Percentiles rank a stretch among this genome's conserved stretches.
These are phyloP conservation scores for Fusarium concolor DNA, from an alignment of 2,329 filamentous ascomycete species.

Conservation along the genomic window DNA sequence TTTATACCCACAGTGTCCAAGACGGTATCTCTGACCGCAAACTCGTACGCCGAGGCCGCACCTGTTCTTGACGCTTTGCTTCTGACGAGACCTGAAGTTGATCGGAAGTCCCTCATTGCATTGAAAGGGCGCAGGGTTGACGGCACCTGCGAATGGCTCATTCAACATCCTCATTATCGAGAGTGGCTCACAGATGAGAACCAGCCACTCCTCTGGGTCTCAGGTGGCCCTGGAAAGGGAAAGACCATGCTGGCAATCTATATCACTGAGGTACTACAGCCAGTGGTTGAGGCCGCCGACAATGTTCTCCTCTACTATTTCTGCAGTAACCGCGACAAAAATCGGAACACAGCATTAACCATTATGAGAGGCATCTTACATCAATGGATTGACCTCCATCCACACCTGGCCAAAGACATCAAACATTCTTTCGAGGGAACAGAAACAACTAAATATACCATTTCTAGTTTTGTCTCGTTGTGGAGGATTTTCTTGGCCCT, in stretches of 20 bases:
- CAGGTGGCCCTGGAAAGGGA: neutral
- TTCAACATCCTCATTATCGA: neutral
- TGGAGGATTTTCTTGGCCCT: conserved; percentile 1
- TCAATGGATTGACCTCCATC: neutral
- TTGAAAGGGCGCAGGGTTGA: conserved; percentile 4
- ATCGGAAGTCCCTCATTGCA: neutral
- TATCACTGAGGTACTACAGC: neutral
- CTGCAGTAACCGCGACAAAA: conserved; percentile 8
- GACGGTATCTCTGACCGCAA: neutral
- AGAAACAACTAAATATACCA: conserved; percentile 3
- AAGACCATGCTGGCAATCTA: conserved; percentile 8
- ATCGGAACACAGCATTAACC: neutral
- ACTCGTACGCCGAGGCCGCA: neutral
- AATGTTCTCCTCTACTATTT: conserved; percentile 3
- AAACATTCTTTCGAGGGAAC: neutral
- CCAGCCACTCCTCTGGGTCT: neutral
- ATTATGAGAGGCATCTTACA: conserved; percentile 5
- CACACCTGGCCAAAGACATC: neutral
- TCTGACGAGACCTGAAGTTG: conserved; percentile 3
- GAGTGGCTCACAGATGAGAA: neutral
- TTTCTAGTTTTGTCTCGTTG: neutral
- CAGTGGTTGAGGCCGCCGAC: neutral
- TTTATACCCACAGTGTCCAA: neutral
- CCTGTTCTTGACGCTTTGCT: conserved; percentile 4
- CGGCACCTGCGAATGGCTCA: conserved; percentile 5